Evolutionary conservation across 495 filamentous ascomycete genomes (phyloP), one percentile per base, ranked within the genome.

Genomic region (Penicillium atrosanguineum): DNA sequence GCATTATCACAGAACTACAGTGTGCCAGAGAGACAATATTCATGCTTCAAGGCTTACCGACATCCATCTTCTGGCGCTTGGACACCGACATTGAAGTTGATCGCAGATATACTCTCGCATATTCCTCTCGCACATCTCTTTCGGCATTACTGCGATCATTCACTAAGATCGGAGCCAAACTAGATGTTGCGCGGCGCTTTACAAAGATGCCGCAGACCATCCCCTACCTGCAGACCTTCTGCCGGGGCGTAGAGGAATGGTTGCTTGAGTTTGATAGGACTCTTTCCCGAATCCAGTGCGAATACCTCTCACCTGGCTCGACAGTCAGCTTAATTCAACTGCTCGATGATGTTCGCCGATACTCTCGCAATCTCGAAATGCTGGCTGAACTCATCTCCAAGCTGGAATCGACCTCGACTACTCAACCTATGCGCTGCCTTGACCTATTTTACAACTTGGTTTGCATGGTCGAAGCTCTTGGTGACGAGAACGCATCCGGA

Each of bases 31-130:
- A 97, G 57, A 76, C 83, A 1, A 72, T 95, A 1, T 92, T 88
- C 57, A 93, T 96, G 90, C 80, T 97, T 1, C 78, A 82, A 29
- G 91, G 90, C 0, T 71, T 95, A 18, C 82, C 85, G 34, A 95
- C 89, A 0, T 85, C 82, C 18, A 65, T 96, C 6, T 95, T 88
- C 50, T 59, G 60, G 63, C 64, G 65, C 7, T 44, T 71, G 31
- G 76, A 82, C 29, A 59, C 73, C 15, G 64, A 64, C 1, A 59
- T 76, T 12, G 69, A 62, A 31, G 48, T 77, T 18, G 70, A 71
- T 50, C 65, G 64, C 26, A 62, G 61, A 37, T 76, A 75, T 59
- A 60, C 55, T 0, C 60, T 81, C 29, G 57, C 59, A 21, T 71
- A 80, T 61, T 55, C 67, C 19, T 77, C 75, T 0, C 65, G 57